Evolutionary conservation across 2,329 filamentous ascomycete species (phyloP).

Genomic region (Penicillium sp.): DNA sequence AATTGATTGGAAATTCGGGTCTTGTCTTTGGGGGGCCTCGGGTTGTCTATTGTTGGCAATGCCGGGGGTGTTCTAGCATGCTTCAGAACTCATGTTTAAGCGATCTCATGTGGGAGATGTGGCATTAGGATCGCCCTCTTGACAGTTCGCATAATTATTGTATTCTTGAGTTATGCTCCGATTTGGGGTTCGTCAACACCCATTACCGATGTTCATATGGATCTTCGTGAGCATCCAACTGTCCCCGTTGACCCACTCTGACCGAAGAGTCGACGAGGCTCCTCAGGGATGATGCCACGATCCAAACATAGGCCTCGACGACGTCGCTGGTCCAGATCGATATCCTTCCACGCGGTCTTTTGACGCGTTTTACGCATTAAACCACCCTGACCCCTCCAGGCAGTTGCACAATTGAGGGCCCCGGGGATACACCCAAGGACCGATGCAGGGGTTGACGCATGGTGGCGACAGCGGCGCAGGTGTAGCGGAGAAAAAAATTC

Average conservation of each 20-base stretch:
- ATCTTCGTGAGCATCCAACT: background rate
- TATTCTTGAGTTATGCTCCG: background rate
- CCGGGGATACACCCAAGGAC: background rate
- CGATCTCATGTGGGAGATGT: background rate
- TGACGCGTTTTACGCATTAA: background rate
- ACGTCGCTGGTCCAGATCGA: background rate
- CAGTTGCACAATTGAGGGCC: background rate
- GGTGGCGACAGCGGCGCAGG: constrained; percentile 9
- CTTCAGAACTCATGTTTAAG: background rate
- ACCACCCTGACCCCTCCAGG: background rate
- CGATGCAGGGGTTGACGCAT: constrained; percentile 8
- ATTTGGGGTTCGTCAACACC: background rate
- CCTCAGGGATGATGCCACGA: background rate
- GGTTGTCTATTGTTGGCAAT: background rate
- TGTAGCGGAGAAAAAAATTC: constrained; percentile 1
- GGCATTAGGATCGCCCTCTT: background rate
- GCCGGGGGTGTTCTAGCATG: background rate
- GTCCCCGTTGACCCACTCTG: constrained; percentile 1
- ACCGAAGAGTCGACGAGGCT: background rate
- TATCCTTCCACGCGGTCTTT: background rate
- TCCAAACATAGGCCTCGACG: background rate
- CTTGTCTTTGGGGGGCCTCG: background rate
- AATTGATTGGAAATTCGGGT: background rate
- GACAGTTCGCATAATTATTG: background rate
- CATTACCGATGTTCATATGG: background rate